phyloP scores from a whole-genome alignment of 73 alveolate species.

The Urostyla sp. region DNA sequence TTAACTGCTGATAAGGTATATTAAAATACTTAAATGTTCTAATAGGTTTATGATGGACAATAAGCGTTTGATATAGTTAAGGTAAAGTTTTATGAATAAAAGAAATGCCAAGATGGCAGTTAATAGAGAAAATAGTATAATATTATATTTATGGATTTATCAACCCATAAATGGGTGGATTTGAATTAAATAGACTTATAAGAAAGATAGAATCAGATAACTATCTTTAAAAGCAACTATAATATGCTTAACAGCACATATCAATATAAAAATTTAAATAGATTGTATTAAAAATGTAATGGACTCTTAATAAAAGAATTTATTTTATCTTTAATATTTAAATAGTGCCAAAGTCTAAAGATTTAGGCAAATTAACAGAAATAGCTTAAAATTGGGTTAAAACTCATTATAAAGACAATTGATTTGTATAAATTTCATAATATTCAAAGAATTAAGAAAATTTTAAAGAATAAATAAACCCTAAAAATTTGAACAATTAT shows the following conservation, averaged over 20 bases:
- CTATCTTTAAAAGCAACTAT: not conserved
- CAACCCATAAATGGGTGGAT: constrained; percentile 5
- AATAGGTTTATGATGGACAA: not conserved
- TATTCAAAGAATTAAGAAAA: too few species aligned
- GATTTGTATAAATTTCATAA: too few species aligned
- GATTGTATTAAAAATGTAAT: not conserved
- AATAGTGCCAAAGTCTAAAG: not conserved
- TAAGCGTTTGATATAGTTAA: not conserved
- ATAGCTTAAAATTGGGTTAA: too few species aligned
- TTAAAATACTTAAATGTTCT: not conserved
- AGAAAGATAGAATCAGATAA: not conserved
- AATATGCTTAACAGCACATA: not conserved
- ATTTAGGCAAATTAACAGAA: too few species aligned
- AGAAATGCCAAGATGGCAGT: too few species aligned
- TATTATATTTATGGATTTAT: constrained; percentile 6
- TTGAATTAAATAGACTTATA: not conserved
- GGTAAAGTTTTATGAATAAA: not conserved
- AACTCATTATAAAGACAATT: too few species aligned
- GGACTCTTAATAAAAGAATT: not conserved
- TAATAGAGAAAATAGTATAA: not conserved
- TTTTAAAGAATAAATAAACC: too few species aligned
- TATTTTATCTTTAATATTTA: too few species aligned
- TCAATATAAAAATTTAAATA: not conserved
- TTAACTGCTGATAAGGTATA: too few species aligned
- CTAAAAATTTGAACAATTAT: too few species aligned